Conservation (phyloP, 768 basidiomycete species). For the Pilatotrama ljubarskyi region DNA sequence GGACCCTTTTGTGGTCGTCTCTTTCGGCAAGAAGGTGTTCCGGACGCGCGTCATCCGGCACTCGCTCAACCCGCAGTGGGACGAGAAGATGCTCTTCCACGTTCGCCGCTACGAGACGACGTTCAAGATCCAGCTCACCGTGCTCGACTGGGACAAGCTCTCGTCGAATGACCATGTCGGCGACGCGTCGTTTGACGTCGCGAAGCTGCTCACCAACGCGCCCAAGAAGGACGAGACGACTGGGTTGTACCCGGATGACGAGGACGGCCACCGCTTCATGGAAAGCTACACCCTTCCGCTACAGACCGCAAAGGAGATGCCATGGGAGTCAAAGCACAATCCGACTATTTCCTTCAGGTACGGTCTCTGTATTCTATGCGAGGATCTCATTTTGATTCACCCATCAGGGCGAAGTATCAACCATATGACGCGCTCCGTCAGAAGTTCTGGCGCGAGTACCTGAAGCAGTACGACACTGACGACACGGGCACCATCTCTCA, state of each 20-base stretch:
- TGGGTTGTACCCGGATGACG: slow-evolving; percentile 55
- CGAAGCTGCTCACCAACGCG: slow-evolving; percentile 54
- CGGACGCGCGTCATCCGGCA: slow-evolving; percentile 87
- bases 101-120: slow-evolving; percentile 83
- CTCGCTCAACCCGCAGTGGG: slow-evolving; percentile 85
- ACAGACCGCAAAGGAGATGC: slow-evolving; percentile 55
- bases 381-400: slow-evolving; percentile 14
- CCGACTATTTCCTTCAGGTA: slow-evolving; percentile 72
- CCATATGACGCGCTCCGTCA: slow-evolving; percentile 91
- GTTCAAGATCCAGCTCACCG: slow-evolving; percentile 76
- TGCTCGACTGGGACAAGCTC: slow-evolving; percentile 97
- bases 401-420: slow-evolving; percentile 83
- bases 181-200: slow-evolving; percentile 69
- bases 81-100: slow-evolving; percentile 95
- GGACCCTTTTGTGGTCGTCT: slow-evolving; percentile 96
- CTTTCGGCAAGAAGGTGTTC: slow-evolving; percentile 97
- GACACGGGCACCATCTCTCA: slow-evolving; percentile 74
- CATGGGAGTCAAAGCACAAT: slow-evolving; percentile 73
- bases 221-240: slow-evolving; percentile 50
- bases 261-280: slow-evolving; percentile 62
- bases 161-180: slow-evolving; percentile 88
- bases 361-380: slow-evolving; percentile 20
- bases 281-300: slow-evolving; percentile 70
- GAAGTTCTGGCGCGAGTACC: slow-evolving; percentile 86
- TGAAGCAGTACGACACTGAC: slow-evolving; percentile 88